These are phyloP conservation scores for Coccinonectria pachysandricola DNA, from an alignment of 2,329 filamentous ascomycete genomes.

Conservation along the genomic window DNA sequence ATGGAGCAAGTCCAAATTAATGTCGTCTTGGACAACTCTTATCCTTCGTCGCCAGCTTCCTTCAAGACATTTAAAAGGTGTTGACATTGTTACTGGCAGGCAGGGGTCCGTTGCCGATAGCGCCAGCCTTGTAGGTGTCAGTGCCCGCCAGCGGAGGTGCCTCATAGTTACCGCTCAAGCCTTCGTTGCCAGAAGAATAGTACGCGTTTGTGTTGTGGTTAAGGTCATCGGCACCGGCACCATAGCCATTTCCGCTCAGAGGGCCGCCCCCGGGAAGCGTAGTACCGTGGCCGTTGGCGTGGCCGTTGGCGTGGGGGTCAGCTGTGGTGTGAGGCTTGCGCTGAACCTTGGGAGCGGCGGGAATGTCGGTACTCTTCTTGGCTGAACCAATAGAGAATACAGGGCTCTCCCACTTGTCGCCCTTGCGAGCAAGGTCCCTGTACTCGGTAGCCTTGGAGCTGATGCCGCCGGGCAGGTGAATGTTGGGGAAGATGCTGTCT, in stretches of 20 bases:
- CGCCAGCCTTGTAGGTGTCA: no score
- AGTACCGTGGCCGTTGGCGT: constrained; percentile 7
- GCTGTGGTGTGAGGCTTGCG: constrained; percentile 29
- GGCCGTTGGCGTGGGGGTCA: constrained; percentile 4
- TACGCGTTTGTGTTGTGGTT: no score
- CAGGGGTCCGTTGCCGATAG: no score
- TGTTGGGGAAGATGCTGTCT: constrained; percentile 80
- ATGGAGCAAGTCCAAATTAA: no score
- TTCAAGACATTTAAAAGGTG: no score
- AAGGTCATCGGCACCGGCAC: not conserved
- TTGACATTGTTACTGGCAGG: no score
- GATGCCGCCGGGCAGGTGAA: constrained; percentile 72
- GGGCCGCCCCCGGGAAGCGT: constrained; percentile 1
- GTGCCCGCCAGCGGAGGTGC: no score
- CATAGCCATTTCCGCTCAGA: not conserved
- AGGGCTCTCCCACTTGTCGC: constrained; percentile 88
- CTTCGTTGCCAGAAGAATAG: no score
- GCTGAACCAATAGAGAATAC: constrained; percentile 83
- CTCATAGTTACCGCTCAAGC: no score
- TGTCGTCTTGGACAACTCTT: no score
- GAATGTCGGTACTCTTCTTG: constrained; percentile 60
- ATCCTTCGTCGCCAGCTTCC: no score
- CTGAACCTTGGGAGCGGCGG: constrained; percentile 42
- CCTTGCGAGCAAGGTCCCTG: constrained; percentile 75
- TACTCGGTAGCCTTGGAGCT: constrained; percentile 92